Base-by-base conservation (phyloP, 345 rosid genomes). In the Salix brachista region DNA sequence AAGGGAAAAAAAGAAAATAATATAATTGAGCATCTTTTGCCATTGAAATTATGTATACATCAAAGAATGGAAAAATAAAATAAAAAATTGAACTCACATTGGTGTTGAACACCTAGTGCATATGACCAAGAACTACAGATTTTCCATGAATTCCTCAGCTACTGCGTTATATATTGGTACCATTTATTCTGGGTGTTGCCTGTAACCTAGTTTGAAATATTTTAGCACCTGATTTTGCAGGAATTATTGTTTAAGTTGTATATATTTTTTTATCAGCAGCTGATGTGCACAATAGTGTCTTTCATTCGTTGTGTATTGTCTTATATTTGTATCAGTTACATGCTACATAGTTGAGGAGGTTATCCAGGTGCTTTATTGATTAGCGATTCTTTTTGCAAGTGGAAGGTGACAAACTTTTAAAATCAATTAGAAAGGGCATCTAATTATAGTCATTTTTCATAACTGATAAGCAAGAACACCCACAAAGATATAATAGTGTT, bases 41-140 rank as follows among this genome's bases (percentile, higher is more conserved):
- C 44, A 41, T 41, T 6, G n/a, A 62, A 39, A 39, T 61, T 60
- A 44, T 61, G 64, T 26, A 61, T 23, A 23, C 48, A 19, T 19
- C 61, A 37, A 39, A 32, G 19, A 34, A 21, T 39, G 25, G 25
- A 23, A 56, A 8, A n/a, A 58, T 32, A 74, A 2, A 67, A 36
- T 23, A 41, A 74, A 28, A 28, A 3, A 23, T 12, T 16, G 30
- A 39, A 23, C 30, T 60, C 50, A 44, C 19, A 56, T 65, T 74
- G 32, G 44, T 74, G 77, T 69, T 65, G 70, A 23, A 60, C 52
- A 34, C 19, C 37, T 28, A 48, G 61, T 64, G 77, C 25, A 9
- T 65, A 21, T 44, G 70, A 25, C 8, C 10, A 74, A 19, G 69
- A 74, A 44, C 10, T 44, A 60, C 37, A 42, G 18, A 54, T 62